Evolutionary conservation across 371 early-diverging fungal genomes (phyloP), one percentile per base, ranked within the genome.

Genomic region (Mucor lusitanicus): DNA sequence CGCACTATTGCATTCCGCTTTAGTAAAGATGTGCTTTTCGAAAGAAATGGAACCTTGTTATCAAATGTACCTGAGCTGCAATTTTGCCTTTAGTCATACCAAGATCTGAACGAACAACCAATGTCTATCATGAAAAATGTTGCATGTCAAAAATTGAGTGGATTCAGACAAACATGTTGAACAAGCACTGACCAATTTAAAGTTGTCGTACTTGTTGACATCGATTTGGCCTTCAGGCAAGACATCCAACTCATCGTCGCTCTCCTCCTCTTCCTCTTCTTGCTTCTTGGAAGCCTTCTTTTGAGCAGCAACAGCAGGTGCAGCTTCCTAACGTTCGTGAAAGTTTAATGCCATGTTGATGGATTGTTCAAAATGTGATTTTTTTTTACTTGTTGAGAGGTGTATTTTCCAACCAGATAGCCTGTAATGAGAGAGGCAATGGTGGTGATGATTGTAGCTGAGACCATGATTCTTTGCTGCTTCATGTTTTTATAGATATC

Each of bases 1-100:
- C 94, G 77, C 96, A 96, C 88, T 91, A 71, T 28, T 46, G 13
- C 23, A 61, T 21, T 19, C n/a, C 25, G 21, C 21, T 50, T 25
- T 50, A 50, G 50, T 50, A 25, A 23, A 37, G 21, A 25, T 25
- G 11, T 30, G 19, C 7, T 50, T 50, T 25, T 23, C 30, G 12
- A 21, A 3, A 23, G 12, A 21, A 3, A 23, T 48, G 48, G 12
- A 42, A n/a, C 21, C 9, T 11, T 19, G 50, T 25, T 55, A 55
- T 55, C 17, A 55, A 37, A 25, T 6, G 54, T 77, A 83, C 85
- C 80, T 96, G 97, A 12, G 99, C 98, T 1, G 98, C 98, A 19
- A 93, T 89, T 71, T 98, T 97, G 37, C 99, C 99, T 76, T 96
- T 97, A 33, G 88, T 88, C 99, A 98, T 98, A 30, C 90, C 92